Base-by-base conservation (phyloP, 2,329 filamentous ascomycete species). In the Alternaria alternata region DNA sequence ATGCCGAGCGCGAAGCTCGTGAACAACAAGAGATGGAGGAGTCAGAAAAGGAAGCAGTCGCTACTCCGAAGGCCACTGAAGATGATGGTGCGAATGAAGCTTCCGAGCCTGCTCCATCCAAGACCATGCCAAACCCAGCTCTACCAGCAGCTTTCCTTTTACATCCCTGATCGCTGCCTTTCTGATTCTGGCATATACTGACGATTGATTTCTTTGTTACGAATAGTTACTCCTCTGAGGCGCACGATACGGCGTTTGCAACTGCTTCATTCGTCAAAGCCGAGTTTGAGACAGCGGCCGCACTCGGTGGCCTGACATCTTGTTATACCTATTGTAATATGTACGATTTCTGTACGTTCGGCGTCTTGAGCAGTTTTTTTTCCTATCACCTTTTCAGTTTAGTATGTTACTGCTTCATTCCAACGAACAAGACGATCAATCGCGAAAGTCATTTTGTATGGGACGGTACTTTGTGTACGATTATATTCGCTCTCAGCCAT, bases 1-100 rank as follows among this genome's bases (percentile, higher is more conserved):
- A 93, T 67, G 72, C 75, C 5, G 73, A 76, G 65, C 76, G 77
- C 30, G 75, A 74, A 54, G 68, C 71, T 14, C 69, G 67, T 28
- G 71, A 65, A 38, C 65, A 65, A 34, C 65, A 70, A 39, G 67
- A 68, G 48, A 46, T 57, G 26, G 38, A 49, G 2, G 65, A 68
- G 30, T 52, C 49, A 3, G 60, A 58, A 32, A 61, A 57, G 41
- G 67, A 66, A 42, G 63, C 39, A 38, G 59, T 42, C 47, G 36
- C 38, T 44, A 54, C 59, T 44, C 59, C 47, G 46, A 54, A 56
- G 34, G 49, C 56, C 42, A 61, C 63, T 62, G 72, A 74, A 63
- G 59, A 64, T 56, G 75, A 78, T 68, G 75, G 75, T 78, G 76
- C 70, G 73, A 69, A 63, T 60, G 67, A 70, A 69, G 69, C 71